A percentile compares a stretch with the other conserved stretches of the same genome.
phyloP scores from a whole-genome alignment of 257 asterid species.

The Salvia hispanica region DNA sequence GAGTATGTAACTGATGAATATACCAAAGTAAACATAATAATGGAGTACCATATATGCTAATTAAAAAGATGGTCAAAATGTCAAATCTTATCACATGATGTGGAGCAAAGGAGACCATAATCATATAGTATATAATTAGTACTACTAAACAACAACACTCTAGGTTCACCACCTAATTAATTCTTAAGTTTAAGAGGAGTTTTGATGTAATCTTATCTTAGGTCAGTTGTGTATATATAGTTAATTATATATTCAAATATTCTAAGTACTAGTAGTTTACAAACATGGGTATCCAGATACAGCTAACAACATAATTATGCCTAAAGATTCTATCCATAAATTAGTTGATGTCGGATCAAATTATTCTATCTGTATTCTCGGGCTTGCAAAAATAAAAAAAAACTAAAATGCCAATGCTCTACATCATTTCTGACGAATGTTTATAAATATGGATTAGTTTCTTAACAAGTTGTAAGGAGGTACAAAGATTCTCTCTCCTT shows the following conservation, averaged over 20 bases:
- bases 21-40: too few relatives aligned
- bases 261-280: not conserved
- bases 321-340: not conserved
- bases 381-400: not conserved
- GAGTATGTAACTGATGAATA: too few relatives aligned
- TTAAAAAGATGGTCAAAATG: too few relatives aligned
- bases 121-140: too few relatives aligned
- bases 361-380: not conserved
- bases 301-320: conserved; percentile 1
- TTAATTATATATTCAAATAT: not conserved
- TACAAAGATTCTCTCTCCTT: not conserved
- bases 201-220: too few relatives aligned
- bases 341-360: not conserved
- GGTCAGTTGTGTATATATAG: not conserved
- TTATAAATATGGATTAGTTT: not conserved
- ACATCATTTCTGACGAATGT: not conserved
- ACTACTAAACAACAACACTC: too few relatives aligned
- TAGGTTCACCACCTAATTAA: too few relatives aligned
- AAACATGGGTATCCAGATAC: not conserved
- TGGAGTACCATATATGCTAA: too few relatives aligned
- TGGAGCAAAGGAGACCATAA: too few relatives aligned
- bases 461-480: not conserved
- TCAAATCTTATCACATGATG: too few relatives aligned
- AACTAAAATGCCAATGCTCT: not conserved
- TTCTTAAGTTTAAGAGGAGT: too few relatives aligned